A percentile compares a stretch with the other conserved stretches of the same genome.
These are phyloP conservation scores for Russula dissimulans DNA, from an alignment of 768 basidiomycete species.

Conservation along the genomic window DNA sequence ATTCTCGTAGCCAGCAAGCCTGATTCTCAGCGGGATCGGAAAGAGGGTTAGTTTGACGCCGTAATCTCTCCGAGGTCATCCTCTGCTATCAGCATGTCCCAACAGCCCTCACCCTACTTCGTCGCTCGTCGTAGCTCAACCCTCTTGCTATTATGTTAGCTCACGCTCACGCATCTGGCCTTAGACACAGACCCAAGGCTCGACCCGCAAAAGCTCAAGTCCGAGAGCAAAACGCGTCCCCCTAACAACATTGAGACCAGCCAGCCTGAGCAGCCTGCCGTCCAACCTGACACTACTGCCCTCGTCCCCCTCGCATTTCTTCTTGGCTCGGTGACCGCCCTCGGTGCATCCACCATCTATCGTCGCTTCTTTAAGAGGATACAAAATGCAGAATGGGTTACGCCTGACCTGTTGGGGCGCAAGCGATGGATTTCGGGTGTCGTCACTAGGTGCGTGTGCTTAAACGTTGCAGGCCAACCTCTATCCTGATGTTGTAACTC, in stretches of 20 bases:
- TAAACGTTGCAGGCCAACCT: too few species aligned
- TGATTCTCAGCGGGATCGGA: too few species aligned
- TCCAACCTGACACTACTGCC: background rate
- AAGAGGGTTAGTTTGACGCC: too few species aligned
- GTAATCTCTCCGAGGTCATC: too few species aligned
- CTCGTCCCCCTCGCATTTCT: slow-evolving; percentile 25
- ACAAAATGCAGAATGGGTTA: slow-evolving; percentile 58
- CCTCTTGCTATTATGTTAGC: too few species aligned
- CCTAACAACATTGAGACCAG: too few species aligned
- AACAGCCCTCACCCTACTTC: background rate
- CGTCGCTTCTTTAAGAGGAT: slow-evolving; percentile 51
- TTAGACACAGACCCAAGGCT: slow-evolving; percentile 46
- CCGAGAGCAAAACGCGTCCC: too few species aligned
- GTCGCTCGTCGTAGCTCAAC: background rate
- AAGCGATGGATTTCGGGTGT: slow-evolving; percentile 68
- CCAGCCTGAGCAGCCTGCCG: too few species aligned
- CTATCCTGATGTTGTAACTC: too few species aligned
- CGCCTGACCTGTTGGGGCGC: slow-evolving; percentile 46
- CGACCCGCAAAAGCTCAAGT: slow-evolving; percentile 33
- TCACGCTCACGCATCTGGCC: slow-evolving; percentile 39
- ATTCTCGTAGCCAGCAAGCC: too few species aligned
- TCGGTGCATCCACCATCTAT: slow-evolving; percentile 34
- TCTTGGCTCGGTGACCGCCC: slow-evolving; percentile 21
- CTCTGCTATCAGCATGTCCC: background rate
- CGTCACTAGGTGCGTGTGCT: slow-evolving; percentile 57